phyloP scores from a whole-genome alignment of 1,284 basidiomycete species.

The Somion occarium region DNA sequence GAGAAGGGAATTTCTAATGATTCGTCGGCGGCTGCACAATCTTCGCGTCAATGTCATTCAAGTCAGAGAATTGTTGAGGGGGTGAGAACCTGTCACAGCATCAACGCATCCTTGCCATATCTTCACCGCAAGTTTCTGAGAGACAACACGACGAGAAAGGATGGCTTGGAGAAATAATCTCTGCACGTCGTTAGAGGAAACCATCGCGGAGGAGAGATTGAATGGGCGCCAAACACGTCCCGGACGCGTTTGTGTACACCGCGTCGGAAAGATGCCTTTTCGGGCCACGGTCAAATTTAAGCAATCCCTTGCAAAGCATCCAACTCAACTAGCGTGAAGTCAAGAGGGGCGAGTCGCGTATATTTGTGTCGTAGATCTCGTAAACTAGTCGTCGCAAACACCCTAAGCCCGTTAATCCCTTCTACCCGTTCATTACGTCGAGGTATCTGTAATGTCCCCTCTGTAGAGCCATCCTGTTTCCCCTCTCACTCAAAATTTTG shows the following conservation, averaged over 20 bases:
- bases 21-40: slow-evolving; percentile 43
- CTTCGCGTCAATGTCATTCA: slow-evolving; percentile 3
- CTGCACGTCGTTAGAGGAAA: slow-evolving; percentile 54
- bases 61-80: no score
- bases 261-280: slow-evolving; percentile 6
- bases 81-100: slow-evolving; percentile 56
- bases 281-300: not conserved
- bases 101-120: slow-evolving; percentile 66
- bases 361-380: not conserved
- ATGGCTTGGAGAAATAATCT: slow-evolving; percentile 74
- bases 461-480: not conserved
- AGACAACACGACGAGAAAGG: slow-evolving; percentile 63
- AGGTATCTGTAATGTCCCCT: no score
- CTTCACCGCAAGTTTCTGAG: slow-evolving; percentile 54
- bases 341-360: not conserved
- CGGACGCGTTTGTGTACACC: slow-evolving; percentile 14
- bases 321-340: not conserved
- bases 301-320: not conserved
- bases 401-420: not conserved
- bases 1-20: slow-evolving; percentile 41
- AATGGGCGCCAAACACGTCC: slow-evolving; percentile 2
- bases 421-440: not conserved
- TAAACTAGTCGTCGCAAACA: not conserved
- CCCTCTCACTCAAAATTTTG: slow-evolving; percentile 37
- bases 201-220: slow-evolving; percentile 29